Evolutionary conservation across 2,329 filamentous ascomycete species (phyloP), one percentile per base, ranked within the genome.

Genomic region (Botrytis aclada): DNA sequence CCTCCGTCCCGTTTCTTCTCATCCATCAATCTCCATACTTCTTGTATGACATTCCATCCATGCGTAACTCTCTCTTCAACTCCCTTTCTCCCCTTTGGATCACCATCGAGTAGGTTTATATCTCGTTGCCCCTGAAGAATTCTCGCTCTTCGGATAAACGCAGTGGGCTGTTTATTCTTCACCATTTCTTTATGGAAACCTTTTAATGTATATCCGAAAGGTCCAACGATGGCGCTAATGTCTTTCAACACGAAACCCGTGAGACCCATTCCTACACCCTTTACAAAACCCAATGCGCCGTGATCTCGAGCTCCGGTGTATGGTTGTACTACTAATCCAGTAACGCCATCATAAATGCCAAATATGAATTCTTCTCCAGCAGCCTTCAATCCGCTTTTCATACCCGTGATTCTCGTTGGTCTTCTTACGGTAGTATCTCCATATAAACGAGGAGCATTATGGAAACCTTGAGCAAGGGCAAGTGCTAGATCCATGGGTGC

Each of bases 391-490:
- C 72, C 89, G 0, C 90, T 90, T 54, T 84, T 85, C 16, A 90
- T 82, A 0, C 90, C 91, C 3, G 89, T 92, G 67, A 85, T 84
- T 73, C 92, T 85, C 3, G 90, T 91, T 0, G 89, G 92, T 67
- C 76, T 74, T 5, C 91, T 86, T 2, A 93, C 91, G 1, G 90
- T 92, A 66, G 88, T 86, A 77, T 93, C 91, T 22, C 90, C 90
- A 76, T 93, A 93, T 0, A 93, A 84, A 3, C 89, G 86, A 1
- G 90, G 90, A 0, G 89, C 89, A 75, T 93, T 93, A 79, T 92
- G 90, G 75, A 92, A 92, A 1, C 90, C 90, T 78, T 92, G 89
- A 1, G 89, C 88, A 2, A 92, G 79, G 0, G 89, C 70, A 18
- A 72, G 70, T 58, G 86, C 85, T 3, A 92, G 80, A 76, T 90